A percentile compares a stretch with the other conserved stretches of the same genome.
phyloP scores from a whole-genome alignment of 1,284 basidiomycete species.

The Irpex sp. region DNA sequence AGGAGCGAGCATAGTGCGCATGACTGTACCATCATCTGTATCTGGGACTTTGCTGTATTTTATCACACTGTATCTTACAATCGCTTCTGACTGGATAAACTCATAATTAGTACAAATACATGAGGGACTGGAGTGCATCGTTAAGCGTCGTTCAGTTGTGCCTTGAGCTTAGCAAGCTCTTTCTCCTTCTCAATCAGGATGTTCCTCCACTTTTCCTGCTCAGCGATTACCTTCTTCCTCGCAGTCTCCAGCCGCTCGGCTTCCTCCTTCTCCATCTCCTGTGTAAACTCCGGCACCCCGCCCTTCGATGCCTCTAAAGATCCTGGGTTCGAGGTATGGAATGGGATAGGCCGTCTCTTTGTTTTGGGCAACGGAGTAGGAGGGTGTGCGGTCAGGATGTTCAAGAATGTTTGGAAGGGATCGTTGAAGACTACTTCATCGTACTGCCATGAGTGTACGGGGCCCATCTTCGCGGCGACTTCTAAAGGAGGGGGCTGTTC shows the following conservation, averaged over 20 bases:
- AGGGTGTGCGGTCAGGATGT: conserved; percentile 77
- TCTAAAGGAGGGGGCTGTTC: conserved; percentile 65
- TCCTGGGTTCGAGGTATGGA: conserved; percentile 60
- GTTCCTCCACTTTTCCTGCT: conserved; percentile 58
- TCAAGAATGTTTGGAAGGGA: conserved; percentile 87
- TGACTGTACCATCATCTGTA: neutral
- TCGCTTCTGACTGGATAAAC: neutral
- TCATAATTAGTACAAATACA: neutral
- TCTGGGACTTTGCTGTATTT: neutral
- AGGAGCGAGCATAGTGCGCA: neutral
- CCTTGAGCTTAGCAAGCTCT: conserved; percentile 62
- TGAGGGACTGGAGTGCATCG: neutral
- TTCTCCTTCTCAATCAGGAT: conserved; percentile 72
- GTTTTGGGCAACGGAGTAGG: conserved; percentile 78
- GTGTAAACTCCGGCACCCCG: conserved; percentile 77
- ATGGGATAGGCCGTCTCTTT: conserved; percentile 64
- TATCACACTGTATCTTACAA: neutral
- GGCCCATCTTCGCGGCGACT: conserved; percentile 58
- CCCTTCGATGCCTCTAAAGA: conserved; percentile 63
- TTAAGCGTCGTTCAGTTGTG: conserved; percentile 34
- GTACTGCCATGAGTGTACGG: conserved; percentile 99
- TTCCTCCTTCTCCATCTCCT: conserved; percentile 85
- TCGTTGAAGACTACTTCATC: conserved; percentile 98
- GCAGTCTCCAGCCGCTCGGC: conserved; percentile 78
- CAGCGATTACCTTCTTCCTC: conserved; percentile 60